Evolutionary conservation across 2,329 filamentous ascomycete genomes (phyloP).

Genomic region (Botrytis fabae): DNA sequence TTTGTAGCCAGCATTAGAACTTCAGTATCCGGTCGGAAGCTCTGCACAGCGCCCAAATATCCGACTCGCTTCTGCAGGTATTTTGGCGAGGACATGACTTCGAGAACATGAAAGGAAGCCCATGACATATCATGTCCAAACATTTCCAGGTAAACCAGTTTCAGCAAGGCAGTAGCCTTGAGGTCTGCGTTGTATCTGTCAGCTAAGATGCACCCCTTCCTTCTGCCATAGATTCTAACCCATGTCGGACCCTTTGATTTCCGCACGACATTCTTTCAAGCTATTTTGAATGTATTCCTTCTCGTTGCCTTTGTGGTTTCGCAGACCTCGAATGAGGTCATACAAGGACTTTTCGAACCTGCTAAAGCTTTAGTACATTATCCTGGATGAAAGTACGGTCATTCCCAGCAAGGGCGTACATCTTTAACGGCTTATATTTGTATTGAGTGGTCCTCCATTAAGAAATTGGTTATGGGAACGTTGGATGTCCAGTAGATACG

Average conservation of each 20-base stretch:
- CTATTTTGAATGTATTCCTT: slow-evolving; percentile 92
- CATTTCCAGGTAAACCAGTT: slow-evolving; percentile 98
- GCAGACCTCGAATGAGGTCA: slow-evolving; percentile 94
- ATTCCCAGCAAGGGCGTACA: slow-evolving; percentile 23
- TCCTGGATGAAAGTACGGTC: not conserved
- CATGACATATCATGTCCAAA: slow-evolving; percentile 99
- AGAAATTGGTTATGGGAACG: slow-evolving; percentile 14
- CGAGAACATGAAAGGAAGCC: slow-evolving; percentile 96
- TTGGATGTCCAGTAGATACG: not conserved
- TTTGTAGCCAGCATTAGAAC: slow-evolving; percentile 98
- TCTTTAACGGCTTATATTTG: slow-evolving; percentile 19
- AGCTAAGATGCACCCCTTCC: slow-evolving; percentile 19
- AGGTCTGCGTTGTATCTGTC: slow-evolving; percentile 59
- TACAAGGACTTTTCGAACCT: slow-evolving; percentile 99
- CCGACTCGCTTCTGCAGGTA: slow-evolving; percentile 94
- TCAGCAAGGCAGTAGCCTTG: slow-evolving; percentile 93
- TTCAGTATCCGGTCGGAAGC: slow-evolving; percentile 91
- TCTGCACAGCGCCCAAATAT: slow-evolving; percentile 93
- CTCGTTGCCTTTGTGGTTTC: slow-evolving; percentile 93
- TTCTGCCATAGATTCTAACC: slow-evolving; percentile 51
- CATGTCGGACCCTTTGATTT: slow-evolving; percentile 93
- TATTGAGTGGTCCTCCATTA: slow-evolving; percentile 21
- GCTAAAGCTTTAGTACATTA: slow-evolving; percentile 23
- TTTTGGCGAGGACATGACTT: slow-evolving; percentile 97
- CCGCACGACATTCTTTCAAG: slow-evolving; percentile 90